Base-by-base conservation (phyloP, 1,139 yeast species). In the Geotrichum klebahnii region DNA sequence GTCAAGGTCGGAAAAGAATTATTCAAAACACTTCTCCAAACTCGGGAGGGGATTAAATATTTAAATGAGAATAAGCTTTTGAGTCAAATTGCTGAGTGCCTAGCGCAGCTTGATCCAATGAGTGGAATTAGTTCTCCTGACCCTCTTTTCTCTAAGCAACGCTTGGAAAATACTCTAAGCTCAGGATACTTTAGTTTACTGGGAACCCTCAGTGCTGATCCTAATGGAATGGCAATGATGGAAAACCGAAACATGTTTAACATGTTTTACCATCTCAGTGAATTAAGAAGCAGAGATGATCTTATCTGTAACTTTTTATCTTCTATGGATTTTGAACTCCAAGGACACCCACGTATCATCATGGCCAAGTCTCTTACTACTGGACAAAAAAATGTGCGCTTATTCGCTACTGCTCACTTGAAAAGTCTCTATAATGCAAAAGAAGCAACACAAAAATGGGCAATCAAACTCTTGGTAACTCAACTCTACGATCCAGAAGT, bases 191-290 rank as follows among this genome's bases (percentile, higher is more conserved):
- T 92, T 55, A 77, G 79, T 53, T 77, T 92, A 59, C 68, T 92
- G 16, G 97, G 96, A 0, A 80, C 82, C 0, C 67, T 92, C 28
- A 79, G 89, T 12, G 70, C 76, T 1, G 75, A 78, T 41, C 64
- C 70, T 0, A 73, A 76, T 42, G 97, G 98, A 0, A 67, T 86
- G 19, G 74, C 74, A 36, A 71, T 90, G 61, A 66, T 92, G 55
- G 83, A 81, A 48, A 81, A 85, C 56, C 86, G 96, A 94, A 84
- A 89, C 59, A 77, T 90, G 58, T 86, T 87, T 67, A 88, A 84
- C 53, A 80, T 86, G 67, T 73, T 89, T 51, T 82, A 84, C 58
- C 88, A 87, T 60, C 78, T 90, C 52, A 75, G 87, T 32, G 76
- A 76, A 26, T 71, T 78, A 17, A 67, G 72, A 16, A 75, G 74